phyloP scores from a whole-genome alignment of 1,284 basidiomycete genomes.

The Tilletia indica region DNA sequence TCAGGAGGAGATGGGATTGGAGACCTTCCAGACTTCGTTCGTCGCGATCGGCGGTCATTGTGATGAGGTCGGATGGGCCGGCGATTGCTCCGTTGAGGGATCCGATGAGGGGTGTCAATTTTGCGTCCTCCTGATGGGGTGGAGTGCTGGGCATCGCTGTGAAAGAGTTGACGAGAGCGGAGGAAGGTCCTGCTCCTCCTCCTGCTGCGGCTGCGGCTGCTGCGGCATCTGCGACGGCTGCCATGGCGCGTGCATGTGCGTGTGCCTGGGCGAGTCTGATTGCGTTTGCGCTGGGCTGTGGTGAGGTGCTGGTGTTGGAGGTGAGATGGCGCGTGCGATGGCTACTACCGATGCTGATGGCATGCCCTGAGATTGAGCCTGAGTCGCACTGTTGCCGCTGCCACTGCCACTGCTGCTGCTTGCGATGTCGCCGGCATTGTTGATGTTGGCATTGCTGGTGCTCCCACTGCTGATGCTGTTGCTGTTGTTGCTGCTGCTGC shows the following conservation, averaged over 20 bases:
- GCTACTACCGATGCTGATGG: not conserved
- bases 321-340: constrained; percentile 37
- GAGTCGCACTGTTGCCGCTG: no score
- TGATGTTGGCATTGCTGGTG: no score
- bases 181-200: constrained; percentile 3
- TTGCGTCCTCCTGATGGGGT: constrained; percentile 20
- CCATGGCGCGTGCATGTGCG: constrained; percentile 31
- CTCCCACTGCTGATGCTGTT: no score
- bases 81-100: not conserved
- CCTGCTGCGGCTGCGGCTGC: constrained; percentile 19
- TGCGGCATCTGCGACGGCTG: constrained; percentile 20
- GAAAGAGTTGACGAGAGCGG: constrained; percentile 26
- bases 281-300: constrained; percentile 39
- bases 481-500: not conserved
- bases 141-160: constrained; percentile 25
- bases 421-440: no score
- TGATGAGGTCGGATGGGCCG: not conserved
- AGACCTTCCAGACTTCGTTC: constrained; percentile 19
- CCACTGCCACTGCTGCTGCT: no score
- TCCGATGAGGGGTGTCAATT: not conserved
- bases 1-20: constrained; percentile 34
- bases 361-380: not conserved
- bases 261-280: constrained; percentile 28
- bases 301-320: constrained; percentile 49
- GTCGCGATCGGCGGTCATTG: not conserved